These are phyloP conservation scores for Actinomortierella wolfii DNA, from an alignment of 371 early-diverging fungal genomes.

Conservation along the genomic window DNA sequence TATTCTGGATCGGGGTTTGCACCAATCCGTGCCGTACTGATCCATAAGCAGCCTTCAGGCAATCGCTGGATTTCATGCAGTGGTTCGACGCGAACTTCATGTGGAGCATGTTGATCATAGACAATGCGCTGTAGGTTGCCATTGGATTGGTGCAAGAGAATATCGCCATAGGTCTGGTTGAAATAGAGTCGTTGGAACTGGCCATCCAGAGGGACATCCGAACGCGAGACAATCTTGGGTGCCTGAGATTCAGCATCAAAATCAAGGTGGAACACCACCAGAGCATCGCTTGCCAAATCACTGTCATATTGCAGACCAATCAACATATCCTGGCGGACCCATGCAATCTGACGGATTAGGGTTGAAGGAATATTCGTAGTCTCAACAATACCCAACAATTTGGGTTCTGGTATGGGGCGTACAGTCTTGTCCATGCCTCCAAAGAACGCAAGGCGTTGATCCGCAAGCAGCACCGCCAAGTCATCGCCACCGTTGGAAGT, in stretches of 20 bases:
- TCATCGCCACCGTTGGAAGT: conserved; percentile 63
- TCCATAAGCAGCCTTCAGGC: conserved; percentile 71
- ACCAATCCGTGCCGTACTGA: conserved; percentile 63
- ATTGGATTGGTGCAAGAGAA: conserved; percentile 33
- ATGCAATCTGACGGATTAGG: conserved; percentile 39
- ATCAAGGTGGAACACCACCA: conserved; percentile 26
- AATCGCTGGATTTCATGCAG: conserved; percentile 37
- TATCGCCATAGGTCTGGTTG: conserved; percentile 39
- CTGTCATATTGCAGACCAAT: conserved; percentile 39
- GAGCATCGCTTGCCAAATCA: conserved; percentile 24
- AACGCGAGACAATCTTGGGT: conserved; percentile 20
- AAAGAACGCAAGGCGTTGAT: conserved; percentile 54
- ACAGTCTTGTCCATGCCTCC: conserved; percentile 30
- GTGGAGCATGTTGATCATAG: background rate
- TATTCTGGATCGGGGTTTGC: conserved; percentile 45
- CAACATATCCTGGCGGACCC: conserved; percentile 30
- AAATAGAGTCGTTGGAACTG: conserved; percentile 38
- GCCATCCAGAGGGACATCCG: conserved; percentile 24
- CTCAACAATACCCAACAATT: conserved; percentile 30
- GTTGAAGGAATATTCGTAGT: conserved; percentile 24
- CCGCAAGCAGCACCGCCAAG: conserved; percentile 67
- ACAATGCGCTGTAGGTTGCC: conserved; percentile 24
- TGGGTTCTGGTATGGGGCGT: conserved; percentile 43
- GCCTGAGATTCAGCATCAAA: conserved; percentile 34
- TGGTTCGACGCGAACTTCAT: conserved; percentile 20